Conservation (phyloP, 1,284 basidiomycete genomes). For the Rhodofomes roseus region DNA sequence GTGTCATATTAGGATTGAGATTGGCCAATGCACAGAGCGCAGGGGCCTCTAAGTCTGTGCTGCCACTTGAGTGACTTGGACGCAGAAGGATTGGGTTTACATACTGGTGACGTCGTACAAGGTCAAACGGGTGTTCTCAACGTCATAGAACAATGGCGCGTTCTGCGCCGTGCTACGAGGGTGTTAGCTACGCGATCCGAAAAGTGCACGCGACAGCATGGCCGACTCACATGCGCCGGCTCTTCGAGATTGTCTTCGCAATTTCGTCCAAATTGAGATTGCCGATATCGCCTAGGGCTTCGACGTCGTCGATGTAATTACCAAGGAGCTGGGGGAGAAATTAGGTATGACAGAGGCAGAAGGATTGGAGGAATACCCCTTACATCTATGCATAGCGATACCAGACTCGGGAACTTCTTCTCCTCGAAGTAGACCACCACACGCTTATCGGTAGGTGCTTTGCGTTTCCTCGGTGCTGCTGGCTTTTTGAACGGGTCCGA, state of each 20-base stretch:
- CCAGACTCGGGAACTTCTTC: conserved; percentile 64
- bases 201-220: neutral
- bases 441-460: conserved; percentile 56
- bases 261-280: conserved; percentile 78
- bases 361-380: conserved; percentile 6
- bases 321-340: conserved; percentile 63
- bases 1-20: conserved; percentile 79
- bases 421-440: conserved; percentile 70
- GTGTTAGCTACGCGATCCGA: neutral
- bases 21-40: conserved; percentile 67
- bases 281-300: conserved; percentile 87
- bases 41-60: conserved; percentile 61
- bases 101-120: conserved; percentile 91
- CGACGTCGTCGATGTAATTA: conserved; percentile 85
- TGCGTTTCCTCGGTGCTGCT: conserved; percentile 56
- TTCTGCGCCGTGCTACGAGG: conserved; percentile 65
- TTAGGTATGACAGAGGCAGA: neutral
- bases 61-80: neutral
- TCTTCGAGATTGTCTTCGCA: conserved; percentile 83
- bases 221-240: conserved; percentile 72
- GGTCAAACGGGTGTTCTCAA: conserved; percentile 63
- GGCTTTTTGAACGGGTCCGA: conserved; percentile 83
- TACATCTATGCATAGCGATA: conserved; percentile 78
- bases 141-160: conserved; percentile 80
- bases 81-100: conserved; percentile 25